Base-by-base conservation (phyloP, 331 rosid species). In the Acacia concinna region DNA sequence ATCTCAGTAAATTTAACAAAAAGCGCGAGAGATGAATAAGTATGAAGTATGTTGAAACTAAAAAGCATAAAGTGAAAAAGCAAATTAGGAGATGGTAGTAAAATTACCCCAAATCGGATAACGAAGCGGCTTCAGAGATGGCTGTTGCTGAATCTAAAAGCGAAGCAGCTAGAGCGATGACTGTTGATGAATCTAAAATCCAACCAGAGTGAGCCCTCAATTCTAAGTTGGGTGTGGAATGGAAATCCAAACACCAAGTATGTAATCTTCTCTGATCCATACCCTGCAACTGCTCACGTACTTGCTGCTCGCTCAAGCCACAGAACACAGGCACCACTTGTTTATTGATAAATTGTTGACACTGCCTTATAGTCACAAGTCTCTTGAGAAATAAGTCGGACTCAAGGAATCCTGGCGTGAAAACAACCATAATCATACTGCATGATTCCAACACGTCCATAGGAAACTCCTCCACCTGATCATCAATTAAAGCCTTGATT, bases 381-480 rank as follows among this genome's bases (percentile, higher is more conserved):
- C 8, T 60, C 37, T 13, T 5, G 1, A 28, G 66, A 60, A 27
- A 13, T 2, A 1, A 4, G 66, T 28, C 4, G 8, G n/a, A 60
- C 10, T 1, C n/a, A 60, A 27, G 1, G 35, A 60, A 60, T 13
- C 5, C n/a, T 28, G 37, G 66, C 2, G 37, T 27, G n/a, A 60
- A 60, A 60, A 60, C 20, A 27, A 60, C 37, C 37, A 60, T 3
- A 60, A 60, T 1, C 35, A 60, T 60, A 5, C 35, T 14, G 8
- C n/a, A 28, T 3, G 1, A 4, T 5, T 0, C n/a, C 1, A 60
- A 4, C 20, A 0, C 9, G 0, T 4, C 9, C 8, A 1, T 13
- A 3, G 4, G 17, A 59, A 59, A 27, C 8, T 57, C 18, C 34
- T 57, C 64, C 64, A 0, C 25, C 18, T 57, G 34, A 57, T 57